phyloP scores from a whole-genome alignment of 1,139 yeast species.

The Candida albicans region DNA sequence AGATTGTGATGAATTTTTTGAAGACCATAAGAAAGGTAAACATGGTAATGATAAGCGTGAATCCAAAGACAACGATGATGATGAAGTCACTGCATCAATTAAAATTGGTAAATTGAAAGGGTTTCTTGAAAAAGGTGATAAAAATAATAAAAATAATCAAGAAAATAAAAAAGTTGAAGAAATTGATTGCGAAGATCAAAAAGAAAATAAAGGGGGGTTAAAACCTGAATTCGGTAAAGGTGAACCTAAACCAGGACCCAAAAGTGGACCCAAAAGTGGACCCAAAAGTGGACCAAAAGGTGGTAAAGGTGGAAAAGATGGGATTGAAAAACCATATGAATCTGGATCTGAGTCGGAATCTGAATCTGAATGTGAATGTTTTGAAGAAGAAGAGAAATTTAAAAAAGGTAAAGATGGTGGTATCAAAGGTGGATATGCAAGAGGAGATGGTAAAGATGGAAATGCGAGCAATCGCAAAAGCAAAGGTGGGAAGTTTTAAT shows the following conservation, averaged over 20 bases:
- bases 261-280: constrained; percentile 1
- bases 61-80: background rate
- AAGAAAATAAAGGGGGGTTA: constrained; percentile 2
- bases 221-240: background rate
- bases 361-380: too few species aligned
- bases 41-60: constrained; percentile 1
- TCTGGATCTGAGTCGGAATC: too few species aligned
- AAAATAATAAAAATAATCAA: background rate
- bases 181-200: background rate
- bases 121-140: background rate
- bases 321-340: background rate
- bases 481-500: constrained; percentile 1
- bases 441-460: background rate
- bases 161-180: background rate
- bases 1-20: constrained; percentile 1
- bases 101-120: background rate
- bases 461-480: constrained; percentile 6
- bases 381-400: background rate
- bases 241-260: background rate
- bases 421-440: constrained; percentile 1
- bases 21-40: background rate
- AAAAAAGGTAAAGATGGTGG: constrained; percentile 1
- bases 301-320: background rate
- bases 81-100: background rate
- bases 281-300: background rate